A percentile compares a stretch with the other conserved stretches of the same genome.
phyloP scores from a whole-genome alignment of 2,329 filamentous ascomycete genomes.

The Thermomyces lanuginosus region DNA sequence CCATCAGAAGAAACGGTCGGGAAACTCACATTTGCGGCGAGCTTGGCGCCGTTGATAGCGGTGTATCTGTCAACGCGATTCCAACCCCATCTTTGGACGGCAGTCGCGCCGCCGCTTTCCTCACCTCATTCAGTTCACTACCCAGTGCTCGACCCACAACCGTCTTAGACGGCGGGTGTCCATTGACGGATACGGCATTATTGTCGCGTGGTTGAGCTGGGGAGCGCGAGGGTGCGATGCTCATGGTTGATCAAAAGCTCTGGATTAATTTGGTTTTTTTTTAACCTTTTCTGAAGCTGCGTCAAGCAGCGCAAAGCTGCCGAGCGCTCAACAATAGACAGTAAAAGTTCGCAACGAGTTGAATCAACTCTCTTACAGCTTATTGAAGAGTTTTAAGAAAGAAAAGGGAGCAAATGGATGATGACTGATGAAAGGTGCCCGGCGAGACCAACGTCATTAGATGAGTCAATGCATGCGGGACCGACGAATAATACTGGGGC shows the following conservation, averaged over 20 bases:
- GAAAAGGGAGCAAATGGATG: too few relatives aligned
- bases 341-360: too few relatives aligned
- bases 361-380: too few relatives aligned
- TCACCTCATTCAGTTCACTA: conserved; percentile 24
- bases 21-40: conserved; percentile 44
- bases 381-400: too few relatives aligned
- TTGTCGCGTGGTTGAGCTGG: conserved; percentile 1
- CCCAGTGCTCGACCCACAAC: conserved; percentile 28
- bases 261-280: too few relatives aligned
- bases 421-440: too few relatives aligned
- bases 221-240: conserved; percentile 1
- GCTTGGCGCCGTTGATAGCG: conserved; percentile 43
- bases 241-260: conserved; percentile 1
- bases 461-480: too few relatives aligned
- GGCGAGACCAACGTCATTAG: too few relatives aligned
- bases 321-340: too few relatives aligned
- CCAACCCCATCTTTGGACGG: conserved; percentile 33
- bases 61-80: conserved; percentile 45
- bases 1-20: too few relatives aligned
- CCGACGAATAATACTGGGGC: too few relatives aligned
- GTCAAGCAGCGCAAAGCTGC: conserved; percentile 2
- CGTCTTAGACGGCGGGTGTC: conserved; percentile 14
- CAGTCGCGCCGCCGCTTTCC: conserved; percentile 10
- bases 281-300: too few relatives aligned
- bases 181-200: conserved; percentile 1